phyloP scores from a whole-genome alignment of 371 early-diverging fungal species.

The Mucor plumbeus region DNA sequence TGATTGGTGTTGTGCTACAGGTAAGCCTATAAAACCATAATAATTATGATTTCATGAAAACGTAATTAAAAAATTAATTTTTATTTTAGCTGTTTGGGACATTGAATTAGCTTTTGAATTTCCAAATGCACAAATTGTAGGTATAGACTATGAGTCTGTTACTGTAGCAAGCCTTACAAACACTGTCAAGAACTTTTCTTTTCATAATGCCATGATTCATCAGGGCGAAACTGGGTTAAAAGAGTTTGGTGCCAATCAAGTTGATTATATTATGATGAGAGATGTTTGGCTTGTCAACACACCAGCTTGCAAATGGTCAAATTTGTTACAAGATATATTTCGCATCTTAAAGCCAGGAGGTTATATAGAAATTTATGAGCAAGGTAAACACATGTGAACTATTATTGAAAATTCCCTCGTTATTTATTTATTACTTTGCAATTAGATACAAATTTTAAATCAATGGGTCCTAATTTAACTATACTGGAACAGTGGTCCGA shows the following conservation, averaged over 20 bases:
- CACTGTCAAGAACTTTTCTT: constrained; percentile 27
- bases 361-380: constrained; percentile 28
- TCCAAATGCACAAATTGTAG: constrained; percentile 37
- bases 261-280: constrained; percentile 41
- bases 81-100: constrained; percentile 32
- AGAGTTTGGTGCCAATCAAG: constrained; percentile 24
- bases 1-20: constrained; percentile 49
- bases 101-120: constrained; percentile 45
- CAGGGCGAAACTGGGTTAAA: constrained; percentile 36
- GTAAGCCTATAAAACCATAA: constrained; percentile 7
- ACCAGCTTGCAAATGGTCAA: constrained; percentile 34
- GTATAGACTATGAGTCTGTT: constrained; percentile 33
- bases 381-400: constrained; percentile 5
- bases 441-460: constrained; percentile 6
- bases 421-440: neutral
- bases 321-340: constrained; percentile 30
- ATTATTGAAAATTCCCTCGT: neutral
- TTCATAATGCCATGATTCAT: constrained; percentile 27
- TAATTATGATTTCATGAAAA: neutral
- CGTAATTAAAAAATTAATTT: neutral
- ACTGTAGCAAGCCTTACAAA: constrained; percentile 19
- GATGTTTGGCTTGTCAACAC: constrained; percentile 38
- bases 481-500: constrained; percentile 16
- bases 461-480: constrained; percentile 16
- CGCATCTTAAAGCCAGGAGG: constrained; percentile 42